phyloP scores from a whole-genome alignment of 2,329 filamentous ascomycete genomes.

The Cladophialophora exuberans region DNA sequence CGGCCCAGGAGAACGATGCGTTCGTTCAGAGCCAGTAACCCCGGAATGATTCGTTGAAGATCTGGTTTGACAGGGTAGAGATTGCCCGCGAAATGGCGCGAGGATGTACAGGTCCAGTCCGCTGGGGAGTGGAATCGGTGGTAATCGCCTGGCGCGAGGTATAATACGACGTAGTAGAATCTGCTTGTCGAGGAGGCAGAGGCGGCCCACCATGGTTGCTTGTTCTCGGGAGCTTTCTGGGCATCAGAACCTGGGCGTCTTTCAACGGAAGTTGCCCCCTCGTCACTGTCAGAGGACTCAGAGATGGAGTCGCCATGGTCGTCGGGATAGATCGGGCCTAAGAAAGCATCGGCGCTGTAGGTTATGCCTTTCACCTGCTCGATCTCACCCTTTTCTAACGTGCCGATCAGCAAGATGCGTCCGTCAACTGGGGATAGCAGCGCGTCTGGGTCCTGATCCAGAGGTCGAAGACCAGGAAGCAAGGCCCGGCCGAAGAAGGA shows the following conservation, averaged over 20 bases:
- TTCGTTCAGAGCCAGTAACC: slow-evolving; percentile 97
- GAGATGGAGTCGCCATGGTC: slow-evolving; percentile 56
- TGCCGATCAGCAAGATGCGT: slow-evolving; percentile 85
- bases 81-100: slow-evolving; percentile 97
- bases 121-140: slow-evolving; percentile 96
- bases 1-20: slow-evolving; percentile 88
- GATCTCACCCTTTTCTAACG: slow-evolving; percentile 89
- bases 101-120: slow-evolving; percentile 90
- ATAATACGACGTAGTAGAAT: slow-evolving; percentile 91
- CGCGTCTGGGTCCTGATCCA: slow-evolving; percentile 79
- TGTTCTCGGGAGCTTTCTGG: too few relatives aligned
- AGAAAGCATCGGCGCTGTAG: slow-evolving; percentile 89
- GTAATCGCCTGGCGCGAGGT: slow-evolving; percentile 96
- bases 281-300: slow-evolving; percentile 79
- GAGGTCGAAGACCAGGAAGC: slow-evolving; percentile 82
- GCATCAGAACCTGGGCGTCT: too few relatives aligned
- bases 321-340: slow-evolving; percentile 60
- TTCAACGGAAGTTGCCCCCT: slow-evolving; percentile 71
- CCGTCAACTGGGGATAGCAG: slow-evolving; percentile 89
- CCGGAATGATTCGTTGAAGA: slow-evolving; percentile 86
- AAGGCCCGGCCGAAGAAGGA: slow-evolving; percentile 96
- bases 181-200: slow-evolving; percentile 59
- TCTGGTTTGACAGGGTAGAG: slow-evolving; percentile 95
- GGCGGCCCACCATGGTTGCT: slow-evolving; percentile 76
- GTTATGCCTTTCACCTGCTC: slow-evolving; percentile 99